Evolutionary conservation across 2,329 filamentous ascomycete genomes (phyloP), one percentile per base, ranked within the genome.

Genomic region (Colletotrichum trifolii): DNA sequence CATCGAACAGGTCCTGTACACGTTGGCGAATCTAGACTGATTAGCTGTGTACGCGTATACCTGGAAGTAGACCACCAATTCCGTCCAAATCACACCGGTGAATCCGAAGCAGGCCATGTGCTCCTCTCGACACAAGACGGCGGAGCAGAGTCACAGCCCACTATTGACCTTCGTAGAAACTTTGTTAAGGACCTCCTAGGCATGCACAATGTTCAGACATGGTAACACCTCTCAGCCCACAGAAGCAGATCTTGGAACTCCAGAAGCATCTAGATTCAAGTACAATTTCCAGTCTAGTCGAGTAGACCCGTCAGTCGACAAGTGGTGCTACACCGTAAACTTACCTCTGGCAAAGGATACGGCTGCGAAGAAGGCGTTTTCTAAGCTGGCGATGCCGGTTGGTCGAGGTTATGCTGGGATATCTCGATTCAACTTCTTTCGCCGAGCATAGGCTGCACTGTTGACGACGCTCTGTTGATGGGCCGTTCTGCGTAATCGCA

Each of bases 251-350:
- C 9, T 15, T 12, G 53, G 17, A 11, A 13, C 8, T 7, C 53
- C 53, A 9, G 4, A 17, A 13, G 34, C 33, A 33, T 39, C 46
- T 40, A n/a, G 8, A 11, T n/a, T 55, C 8, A 47, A n/a, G 33
- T 55, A 55, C 2, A 47, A 13, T 13, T 55, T 55, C 53, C 42
- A 39, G 9, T 25, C 42, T 8, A 34, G 34, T 8, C n/a, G 53
- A 35, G 7, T 0, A 12, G 1, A 13, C 2, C 39, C 42, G 15
- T 46, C 42, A 4, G 42, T 15, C 8, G 46, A 33, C 17, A 55
- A 38, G 40, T 34, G 45, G n/a, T 55, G 42, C 53, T 34, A 47
- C 8, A n/a, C 10, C 9, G 34, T 11, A 38, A 55, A 38, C 2
- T 1, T 55, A 13, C 53, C 53, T 9, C 38, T 40, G 6, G 42